Conservation (phyloP, 768 basidiomycete species). For the Suillus plorans region DNA sequence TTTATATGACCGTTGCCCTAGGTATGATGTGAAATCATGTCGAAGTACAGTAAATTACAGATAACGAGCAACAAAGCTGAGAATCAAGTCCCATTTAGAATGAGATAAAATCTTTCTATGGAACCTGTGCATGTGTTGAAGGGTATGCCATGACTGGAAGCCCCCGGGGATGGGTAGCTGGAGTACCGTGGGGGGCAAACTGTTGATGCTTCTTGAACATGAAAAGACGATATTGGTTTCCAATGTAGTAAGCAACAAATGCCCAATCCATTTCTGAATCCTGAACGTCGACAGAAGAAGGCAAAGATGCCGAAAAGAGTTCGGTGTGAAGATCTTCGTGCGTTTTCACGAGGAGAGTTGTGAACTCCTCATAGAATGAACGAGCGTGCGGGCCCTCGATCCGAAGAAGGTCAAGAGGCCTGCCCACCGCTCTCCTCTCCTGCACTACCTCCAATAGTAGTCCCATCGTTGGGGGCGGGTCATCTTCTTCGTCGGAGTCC, state of each 20-base stretch:
- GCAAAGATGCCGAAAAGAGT: slow-evolving; percentile 12
- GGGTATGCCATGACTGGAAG: background rate
- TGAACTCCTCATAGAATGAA: slow-evolving; percentile 28
- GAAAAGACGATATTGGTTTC: slow-evolving; percentile 29
- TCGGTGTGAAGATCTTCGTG: slow-evolving; percentile 25
- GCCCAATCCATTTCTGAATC: slow-evolving; percentile 30
- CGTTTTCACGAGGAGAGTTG: slow-evolving; percentile 24
- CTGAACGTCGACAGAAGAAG: slow-evolving; percentile 17
- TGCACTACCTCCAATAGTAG: slow-evolving; percentile 32
- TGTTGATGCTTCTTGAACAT: slow-evolving; percentile 31
- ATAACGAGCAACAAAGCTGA: background rate
- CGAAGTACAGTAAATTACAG: slow-evolving; percentile 3
- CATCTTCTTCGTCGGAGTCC: slow-evolving; percentile 33
- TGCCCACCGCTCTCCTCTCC: slow-evolving; percentile 31
- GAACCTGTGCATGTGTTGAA: slow-evolving; percentile 2
- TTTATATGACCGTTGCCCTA: background rate
- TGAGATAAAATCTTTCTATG: background rate
- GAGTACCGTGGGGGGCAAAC: slow-evolving; percentile 14
- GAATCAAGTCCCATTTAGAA: background rate
- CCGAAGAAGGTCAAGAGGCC: slow-evolving; percentile 23
- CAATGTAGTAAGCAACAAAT: slow-evolving; percentile 27
- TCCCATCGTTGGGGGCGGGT: slow-evolving; percentile 28
- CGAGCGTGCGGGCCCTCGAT: slow-evolving; percentile 24
- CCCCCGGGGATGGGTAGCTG: slow-evolving; percentile 7
- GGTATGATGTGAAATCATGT: background rate